Evolutionary conservation across 768 basidiomycete genomes (phyloP).

Genomic region (Naganishia vishniacii): DNA sequence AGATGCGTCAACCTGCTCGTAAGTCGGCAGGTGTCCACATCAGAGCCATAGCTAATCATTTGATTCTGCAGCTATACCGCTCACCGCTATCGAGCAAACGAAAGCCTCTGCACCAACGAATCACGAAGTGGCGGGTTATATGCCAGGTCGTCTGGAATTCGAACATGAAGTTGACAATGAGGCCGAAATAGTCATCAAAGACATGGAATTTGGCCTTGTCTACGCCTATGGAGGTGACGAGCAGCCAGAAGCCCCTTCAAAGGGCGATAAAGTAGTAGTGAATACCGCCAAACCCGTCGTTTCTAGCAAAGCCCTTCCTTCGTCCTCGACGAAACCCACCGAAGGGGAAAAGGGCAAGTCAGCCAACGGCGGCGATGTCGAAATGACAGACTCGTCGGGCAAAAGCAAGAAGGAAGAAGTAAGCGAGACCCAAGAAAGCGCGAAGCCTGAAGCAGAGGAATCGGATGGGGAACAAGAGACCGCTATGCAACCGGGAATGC

Average conservation of each 20-base stretch:
- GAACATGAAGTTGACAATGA: slow-evolving; percentile 97
- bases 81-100: slow-evolving; percentile 57
- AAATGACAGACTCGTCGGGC: not conserved
- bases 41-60: too few relatives aligned
- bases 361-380: not conserved
- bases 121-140: slow-evolving; percentile 85
- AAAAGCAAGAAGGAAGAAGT: slow-evolving; percentile 3
- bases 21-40: slow-evolving; percentile 34
- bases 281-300: slow-evolving; percentile 2
- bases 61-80: slow-evolving; percentile 36
- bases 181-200: slow-evolving; percentile 89
- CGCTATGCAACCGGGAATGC: slow-evolving; percentile 31
- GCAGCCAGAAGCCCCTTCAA: slow-evolving; percentile 52
- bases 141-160: slow-evolving; percentile 96
- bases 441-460: slow-evolving; percentile 22
- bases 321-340: slow-evolving; percentile 23
- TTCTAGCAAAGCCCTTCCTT: slow-evolving; percentile 15
- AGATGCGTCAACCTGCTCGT: slow-evolving; percentile 54
- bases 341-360: slow-evolving; percentile 7
- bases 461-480: slow-evolving; percentile 28
- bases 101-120: slow-evolving; percentile 80
- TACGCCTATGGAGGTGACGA: slow-evolving; percentile 76
- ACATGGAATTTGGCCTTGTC: slow-evolving; percentile 91
- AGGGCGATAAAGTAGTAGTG: not conserved
- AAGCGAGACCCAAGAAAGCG: slow-evolving; percentile 13